Conservation (phyloP, 768 basidiomycete genomes). For the Saitozyma podzolica region DNA sequence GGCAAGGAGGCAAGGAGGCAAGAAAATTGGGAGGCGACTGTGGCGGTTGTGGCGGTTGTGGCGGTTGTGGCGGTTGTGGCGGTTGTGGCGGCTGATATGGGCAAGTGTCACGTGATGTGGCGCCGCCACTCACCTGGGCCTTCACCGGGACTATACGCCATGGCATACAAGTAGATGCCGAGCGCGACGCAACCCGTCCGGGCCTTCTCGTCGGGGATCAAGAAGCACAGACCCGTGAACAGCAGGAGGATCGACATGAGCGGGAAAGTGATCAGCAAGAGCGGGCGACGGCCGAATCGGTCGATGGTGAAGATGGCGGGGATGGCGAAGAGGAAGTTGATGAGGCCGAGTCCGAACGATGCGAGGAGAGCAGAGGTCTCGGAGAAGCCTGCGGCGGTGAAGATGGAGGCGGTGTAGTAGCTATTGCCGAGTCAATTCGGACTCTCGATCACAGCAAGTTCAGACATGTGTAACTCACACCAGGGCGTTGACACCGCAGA, state of each 20-base stretch:
- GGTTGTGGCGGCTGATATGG: conserved; percentile 21
- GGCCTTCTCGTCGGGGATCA: not conserved
- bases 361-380: conserved; percentile 40
- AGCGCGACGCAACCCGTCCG: conserved; percentile 56
- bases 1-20: not conserved
- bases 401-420: conserved; percentile 55
- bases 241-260: conserved; percentile 67
- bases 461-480: conserved; percentile 5
- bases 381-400: conserved; percentile 50
- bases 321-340: conserved; percentile 27
- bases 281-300: conserved; percentile 71
- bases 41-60: no score
- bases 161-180: conserved; percentile 42
- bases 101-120: conserved; percentile 47
- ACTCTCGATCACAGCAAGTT: conserved; percentile 22
- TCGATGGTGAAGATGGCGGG: conserved; percentile 55
- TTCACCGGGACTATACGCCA: conserved; percentile 60
- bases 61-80: conserved; percentile 3
- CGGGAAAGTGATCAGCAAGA: conserved; percentile 76
- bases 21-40: no score
- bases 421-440: conserved; percentile 29
- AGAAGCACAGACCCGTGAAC: conserved; percentile 13
- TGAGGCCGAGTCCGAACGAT: conserved; percentile 49
- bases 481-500: conserved; percentile 49
- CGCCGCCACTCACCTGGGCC: conserved; percentile 59